These are phyloP conservation scores for Boletellus sp. DNA, from an alignment of 768 basidiomycete species.

Conservation along the genomic window DNA sequence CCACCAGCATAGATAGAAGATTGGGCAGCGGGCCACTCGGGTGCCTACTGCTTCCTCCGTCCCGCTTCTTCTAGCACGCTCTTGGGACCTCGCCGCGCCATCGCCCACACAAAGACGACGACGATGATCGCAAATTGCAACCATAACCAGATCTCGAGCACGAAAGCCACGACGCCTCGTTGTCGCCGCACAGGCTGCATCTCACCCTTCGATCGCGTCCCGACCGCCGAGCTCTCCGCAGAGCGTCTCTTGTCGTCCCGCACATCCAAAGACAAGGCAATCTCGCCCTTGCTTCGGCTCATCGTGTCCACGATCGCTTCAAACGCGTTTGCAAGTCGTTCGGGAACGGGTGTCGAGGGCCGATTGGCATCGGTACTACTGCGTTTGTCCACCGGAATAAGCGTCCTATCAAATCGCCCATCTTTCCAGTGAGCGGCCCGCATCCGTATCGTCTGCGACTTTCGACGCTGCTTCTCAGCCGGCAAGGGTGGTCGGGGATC, in stretches of 20 bases:
- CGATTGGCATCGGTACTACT: slow-evolving; percentile 17
- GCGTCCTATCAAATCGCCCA: slow-evolving; percentile 45
- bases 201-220: slow-evolving; percentile 2
- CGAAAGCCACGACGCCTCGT: slow-evolving; percentile 38
- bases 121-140: slow-evolving; percentile 75
- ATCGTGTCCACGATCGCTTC: slow-evolving; percentile 46
- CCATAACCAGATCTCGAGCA: slow-evolving; percentile 82
- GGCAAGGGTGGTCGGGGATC: slow-evolving; percentile 14
- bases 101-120: slow-evolving; percentile 73
- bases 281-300: slow-evolving; percentile 19
- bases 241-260: slow-evolving; percentile 7
- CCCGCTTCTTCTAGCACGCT: slow-evolving; percentile 53
- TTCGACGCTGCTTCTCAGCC: slow-evolving; percentile 30
- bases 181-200: slow-evolving; percentile 20
- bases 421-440: slow-evolving; percentile 60
- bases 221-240: not conserved
- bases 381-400: slow-evolving; percentile 19
- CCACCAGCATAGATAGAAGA: slow-evolving; percentile 1
- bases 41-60: slow-evolving; percentile 14
- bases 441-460: slow-evolving; percentile 51
- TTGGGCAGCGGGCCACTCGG: no score
- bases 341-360: slow-evolving; percentile 35
- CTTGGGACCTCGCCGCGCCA: slow-evolving; percentile 75
- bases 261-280: slow-evolving; percentile 7
- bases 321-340: slow-evolving; percentile 41